Percentiles rank a stretch among this genome's conserved stretches.
phyloP scores from a whole-genome alignment of 345 rosid genomes.

The Trapa incisa region DNA sequence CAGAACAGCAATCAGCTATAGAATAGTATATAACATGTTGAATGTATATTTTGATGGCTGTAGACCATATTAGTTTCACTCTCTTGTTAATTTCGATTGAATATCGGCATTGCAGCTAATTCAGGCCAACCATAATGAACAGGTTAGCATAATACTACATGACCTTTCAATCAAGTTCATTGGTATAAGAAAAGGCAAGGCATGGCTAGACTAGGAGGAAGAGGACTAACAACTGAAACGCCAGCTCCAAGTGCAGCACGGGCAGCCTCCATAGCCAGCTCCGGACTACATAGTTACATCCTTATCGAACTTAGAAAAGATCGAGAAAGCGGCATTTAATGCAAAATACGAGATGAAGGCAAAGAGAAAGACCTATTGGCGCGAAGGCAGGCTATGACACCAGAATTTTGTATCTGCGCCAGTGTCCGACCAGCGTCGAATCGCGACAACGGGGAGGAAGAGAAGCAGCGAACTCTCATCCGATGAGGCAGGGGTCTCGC shows the following conservation, averaged over 20 bases:
- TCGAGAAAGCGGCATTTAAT: background rate
- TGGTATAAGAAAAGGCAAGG: background rate
- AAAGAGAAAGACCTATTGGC: conserved; percentile 14
- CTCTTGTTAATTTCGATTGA: background rate
- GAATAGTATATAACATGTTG: background rate
- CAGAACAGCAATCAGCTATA: background rate
- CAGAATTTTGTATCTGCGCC: conserved; percentile 26
- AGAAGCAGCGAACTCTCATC: background rate
- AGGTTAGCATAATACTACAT: no score
- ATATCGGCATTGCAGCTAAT: background rate
- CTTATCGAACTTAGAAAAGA: background rate
- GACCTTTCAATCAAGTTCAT: no score
- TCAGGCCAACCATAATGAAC: background rate
- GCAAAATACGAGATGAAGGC: background rate
- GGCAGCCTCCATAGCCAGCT: conserved; percentile 44
- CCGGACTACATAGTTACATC: conserved; percentile 19
- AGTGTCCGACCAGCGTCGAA: conserved; percentile 16
- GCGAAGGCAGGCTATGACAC: conserved; percentile 54
- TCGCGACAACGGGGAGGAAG: conserved; percentile 6
- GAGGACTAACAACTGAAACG: conserved; percentile 40
- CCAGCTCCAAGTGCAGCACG: conserved; percentile 40
- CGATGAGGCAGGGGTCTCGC: background rate
- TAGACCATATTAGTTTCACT: background rate
- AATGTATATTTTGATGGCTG: background rate
- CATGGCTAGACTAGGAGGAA: background rate